Evolutionary conservation across 352 stramenopile genomes (phyloP).

Genomic region (Phytopythium aichiense): DNA sequence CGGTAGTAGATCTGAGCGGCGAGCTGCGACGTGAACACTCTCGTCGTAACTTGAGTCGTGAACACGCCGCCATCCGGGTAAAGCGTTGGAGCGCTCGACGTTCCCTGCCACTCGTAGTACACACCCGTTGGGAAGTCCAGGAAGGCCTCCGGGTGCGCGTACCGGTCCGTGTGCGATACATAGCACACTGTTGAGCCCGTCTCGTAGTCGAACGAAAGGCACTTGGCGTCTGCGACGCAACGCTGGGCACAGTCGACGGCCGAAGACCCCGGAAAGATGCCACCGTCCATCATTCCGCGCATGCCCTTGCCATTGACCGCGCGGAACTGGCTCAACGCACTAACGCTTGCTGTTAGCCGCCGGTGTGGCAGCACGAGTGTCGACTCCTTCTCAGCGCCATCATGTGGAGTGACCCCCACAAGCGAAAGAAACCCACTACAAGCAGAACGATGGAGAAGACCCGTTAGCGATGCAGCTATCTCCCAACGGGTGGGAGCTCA

Average conservation of each 20-base stretch:
- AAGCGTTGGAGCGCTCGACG: constrained; percentile 37
- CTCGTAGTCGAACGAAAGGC: constrained; percentile 76
- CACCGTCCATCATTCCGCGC: constrained; percentile 56
- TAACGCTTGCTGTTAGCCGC: not conserved
- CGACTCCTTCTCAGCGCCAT: not conserved
- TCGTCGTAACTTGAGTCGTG: constrained; percentile 48
- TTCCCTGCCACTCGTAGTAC: constrained; percentile 79
- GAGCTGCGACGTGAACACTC: constrained; percentile 51
- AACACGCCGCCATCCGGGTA: constrained; percentile 56
- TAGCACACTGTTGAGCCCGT: constrained; percentile 55
- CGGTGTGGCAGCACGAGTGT: not conserved
- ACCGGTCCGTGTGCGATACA: constrained; percentile 69
- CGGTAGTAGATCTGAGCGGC: constrained; percentile 58
- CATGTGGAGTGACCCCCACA: not conserved
- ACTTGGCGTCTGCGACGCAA: constrained; percentile 45
- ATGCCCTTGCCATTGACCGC: constrained; percentile 39
- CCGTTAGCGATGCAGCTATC: not conserved
- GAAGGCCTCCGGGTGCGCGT: constrained; percentile 57
- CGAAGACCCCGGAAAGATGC: constrained; percentile 31
- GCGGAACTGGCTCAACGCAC: constrained; percentile 23
- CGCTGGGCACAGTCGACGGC: constrained; percentile 32
- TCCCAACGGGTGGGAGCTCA: not conserved
- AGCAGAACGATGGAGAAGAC: not conserved
- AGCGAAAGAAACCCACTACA: not conserved
- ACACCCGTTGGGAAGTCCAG: constrained; percentile 57